A percentile compares a stretch with the other conserved stretches of the same genome.
Evolutionary conservation across 805 yeast species (phyloP).

Genomic region (Yarrowia keelungensis): DNA sequence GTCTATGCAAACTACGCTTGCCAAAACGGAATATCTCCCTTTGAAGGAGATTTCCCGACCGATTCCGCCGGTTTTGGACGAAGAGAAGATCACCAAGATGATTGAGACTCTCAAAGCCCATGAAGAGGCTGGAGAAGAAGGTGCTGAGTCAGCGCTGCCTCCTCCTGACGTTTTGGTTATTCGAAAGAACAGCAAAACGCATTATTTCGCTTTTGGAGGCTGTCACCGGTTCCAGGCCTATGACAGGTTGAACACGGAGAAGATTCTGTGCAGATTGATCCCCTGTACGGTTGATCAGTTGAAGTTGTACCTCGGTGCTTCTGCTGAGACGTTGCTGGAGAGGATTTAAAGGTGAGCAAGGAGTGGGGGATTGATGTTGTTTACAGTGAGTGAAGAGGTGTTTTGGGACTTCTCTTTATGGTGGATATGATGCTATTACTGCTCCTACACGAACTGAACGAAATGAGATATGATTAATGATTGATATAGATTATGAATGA

Average conservation of each 20-base stretch:
- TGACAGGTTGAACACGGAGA: conserved; percentile 58
- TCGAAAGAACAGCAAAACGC: conserved; percentile 63
- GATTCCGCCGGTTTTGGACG: conserved; percentile 82
- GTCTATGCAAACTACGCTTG: conserved; percentile 69
- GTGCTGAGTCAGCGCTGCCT: conserved; percentile 59
- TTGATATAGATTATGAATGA: too few relatives aligned
- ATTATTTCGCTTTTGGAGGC: conserved; percentile 84
- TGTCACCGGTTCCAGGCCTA: conserved; percentile 91
- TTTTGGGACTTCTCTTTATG: too few relatives aligned
- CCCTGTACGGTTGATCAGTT: conserved; percentile 79
- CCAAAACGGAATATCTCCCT: conserved; percentile 66
- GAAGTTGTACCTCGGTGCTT: conserved; percentile 72
- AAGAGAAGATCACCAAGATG: conserved; percentile 79
- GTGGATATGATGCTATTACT: too few relatives aligned
- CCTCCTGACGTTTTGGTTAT: conserved; percentile 81
- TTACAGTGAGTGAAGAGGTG: too few relatives aligned
- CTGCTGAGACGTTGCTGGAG: conserved; percentile 36
- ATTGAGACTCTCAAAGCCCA: conserved; percentile 47
- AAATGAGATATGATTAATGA: too few relatives aligned
- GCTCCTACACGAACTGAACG: too few relatives aligned
- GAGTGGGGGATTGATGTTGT: too few relatives aligned
- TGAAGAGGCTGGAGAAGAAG: conserved; percentile 54
- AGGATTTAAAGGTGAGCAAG: background rate
- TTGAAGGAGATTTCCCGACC: conserved; percentile 75
- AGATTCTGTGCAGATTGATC: conserved; percentile 70